Base-by-base conservation (phyloP, 208 protist species). In the Jaenimonas drosophilae region DNA sequence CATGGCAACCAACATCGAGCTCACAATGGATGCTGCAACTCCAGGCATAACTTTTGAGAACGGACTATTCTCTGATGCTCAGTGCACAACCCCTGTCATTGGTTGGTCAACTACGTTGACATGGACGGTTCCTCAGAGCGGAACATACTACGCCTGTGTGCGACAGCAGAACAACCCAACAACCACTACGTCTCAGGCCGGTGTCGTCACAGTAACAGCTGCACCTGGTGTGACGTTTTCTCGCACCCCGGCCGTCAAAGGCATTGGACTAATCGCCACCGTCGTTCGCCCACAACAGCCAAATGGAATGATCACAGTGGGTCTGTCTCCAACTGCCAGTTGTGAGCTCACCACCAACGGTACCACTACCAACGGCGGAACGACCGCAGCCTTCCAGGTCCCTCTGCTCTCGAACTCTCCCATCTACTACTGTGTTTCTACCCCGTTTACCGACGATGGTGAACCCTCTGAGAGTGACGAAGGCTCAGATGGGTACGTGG, bases 131-230 rank as follows among this genome's bases (percentile, higher is more conserved):
- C 16, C 17, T 2, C 26, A 26, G 11, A 9, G 60, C 7, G 78
- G 77, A 21, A 67, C 54, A n/a, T 88, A 80, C 50, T 88, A 80
- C 47, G 72, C 73, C 14, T 88, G 78, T 36, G 51, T 80, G 31
- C 56, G 66, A 28, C 52, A 45, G n/a, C 26, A 14, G 19, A 42
- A n/a, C 11, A 19, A 39, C 27, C 41, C 36, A 4, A 23, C 45
- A 0, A n/a, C 33, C 23, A 58, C 49, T 1, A 49, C 42, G 5
- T 44, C 52, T 19, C 28, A 59, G 7, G 77, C 70, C 17, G 51
- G 63, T 19, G 28, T 64, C 36, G 42, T 88, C 9, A 64, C 57
- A 11, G 72, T 88, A 9, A 46, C 64, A 0, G 40, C 37, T 20
- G 38, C 55, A 7, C 78, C 78, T 0, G 39, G 34, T 9, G 37